Percentiles rank a stretch among this genome's conserved stretches.
phyloP scores from a whole-genome alignment of 2,329 filamentous ascomycete species.

The Colletotrichum euphorbiae region DNA sequence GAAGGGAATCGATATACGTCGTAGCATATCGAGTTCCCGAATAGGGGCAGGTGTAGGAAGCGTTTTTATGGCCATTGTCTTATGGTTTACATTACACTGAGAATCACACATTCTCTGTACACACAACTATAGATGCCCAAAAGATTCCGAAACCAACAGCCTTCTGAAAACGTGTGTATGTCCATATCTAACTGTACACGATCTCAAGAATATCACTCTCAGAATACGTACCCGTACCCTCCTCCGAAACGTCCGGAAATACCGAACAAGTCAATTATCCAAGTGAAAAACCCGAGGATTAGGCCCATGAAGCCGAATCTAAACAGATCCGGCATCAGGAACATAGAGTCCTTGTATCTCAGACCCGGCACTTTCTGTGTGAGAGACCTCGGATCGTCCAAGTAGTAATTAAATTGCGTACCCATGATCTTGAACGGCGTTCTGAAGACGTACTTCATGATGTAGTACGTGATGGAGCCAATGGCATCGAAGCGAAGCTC shows the following conservation, averaged over 20 bases:
- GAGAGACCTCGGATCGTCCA: slow-evolving; percentile 18
- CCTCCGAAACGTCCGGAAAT: slow-evolving; percentile 7
- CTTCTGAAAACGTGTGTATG: no score
- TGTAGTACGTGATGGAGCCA: slow-evolving; percentile 4
- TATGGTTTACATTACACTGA: no score
- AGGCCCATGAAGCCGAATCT: slow-evolving; percentile 8
- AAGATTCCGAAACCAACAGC: no score
- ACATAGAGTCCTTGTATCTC: slow-evolving; percentile 24
- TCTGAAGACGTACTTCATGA: slow-evolving; percentile 8
- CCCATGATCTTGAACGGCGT: slow-evolving; percentile 25
- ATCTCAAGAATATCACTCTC: background rate
- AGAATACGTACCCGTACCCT: slow-evolving; percentile 28
- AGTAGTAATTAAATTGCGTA: slow-evolving; percentile 17
- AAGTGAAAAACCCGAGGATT: slow-evolving; percentile 15
- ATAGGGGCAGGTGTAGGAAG: no score
- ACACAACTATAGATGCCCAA: no score
- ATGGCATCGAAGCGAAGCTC: slow-evolving; percentile 33
- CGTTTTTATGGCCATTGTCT: no score
- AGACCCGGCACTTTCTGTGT: slow-evolving; percentile 20
- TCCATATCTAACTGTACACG: no score
- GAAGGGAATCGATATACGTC: no score
- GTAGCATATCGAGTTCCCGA: no score
- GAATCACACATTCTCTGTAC: no score
- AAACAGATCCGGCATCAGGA: slow-evolving; percentile 7
- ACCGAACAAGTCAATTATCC: slow-evolving; percentile 16